These are phyloP conservation scores for Crithidia brevicula DNA, from an alignment of 208 protist species.

Conservation along the genomic window DNA sequence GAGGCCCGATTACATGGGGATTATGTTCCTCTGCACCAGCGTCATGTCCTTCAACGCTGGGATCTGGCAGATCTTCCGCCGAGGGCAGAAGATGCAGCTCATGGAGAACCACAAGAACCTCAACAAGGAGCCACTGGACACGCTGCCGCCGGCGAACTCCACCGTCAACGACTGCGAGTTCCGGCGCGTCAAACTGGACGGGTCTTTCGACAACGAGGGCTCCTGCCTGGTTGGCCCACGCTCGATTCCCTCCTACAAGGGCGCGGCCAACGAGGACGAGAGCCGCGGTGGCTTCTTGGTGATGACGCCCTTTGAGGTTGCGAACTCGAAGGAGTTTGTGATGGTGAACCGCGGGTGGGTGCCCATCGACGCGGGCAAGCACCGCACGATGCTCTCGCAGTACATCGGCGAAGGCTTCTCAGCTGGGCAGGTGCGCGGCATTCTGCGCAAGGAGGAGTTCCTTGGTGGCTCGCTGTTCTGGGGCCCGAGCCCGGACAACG, in stretches of 20 bases:
- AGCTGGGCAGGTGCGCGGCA: conserved; percentile 49
- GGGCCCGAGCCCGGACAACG: conserved; percentile 67
- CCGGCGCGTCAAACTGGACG: conserved; percentile 57
- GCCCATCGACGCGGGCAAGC: conserved; percentile 87
- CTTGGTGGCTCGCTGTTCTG: conserved; percentile 56
- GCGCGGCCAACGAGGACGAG: conserved; percentile 71
- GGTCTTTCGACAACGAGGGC: conserved; percentile 88
- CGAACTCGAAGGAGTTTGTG: conserved; percentile 62
- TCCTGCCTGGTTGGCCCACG: conserved; percentile 87
- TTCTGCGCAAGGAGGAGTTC: conserved; percentile 82
- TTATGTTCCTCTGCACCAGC: conserved; percentile 81
- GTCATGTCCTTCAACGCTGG: conserved; percentile 90
- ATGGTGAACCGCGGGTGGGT: conserved; percentile 92
- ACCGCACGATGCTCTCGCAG: conserved; percentile 80
- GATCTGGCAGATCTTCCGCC: conserved; percentile 86
- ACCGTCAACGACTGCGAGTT: conserved; percentile 73
- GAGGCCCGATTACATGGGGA: conserved; percentile 86
- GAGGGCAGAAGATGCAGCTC: conserved; percentile 74
- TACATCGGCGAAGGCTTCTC: conserved; percentile 87
- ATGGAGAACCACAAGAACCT: conserved; percentile 87
- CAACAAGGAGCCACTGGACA: conserved; percentile 50
- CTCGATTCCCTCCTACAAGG: conserved; percentile 80
- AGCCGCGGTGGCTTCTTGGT: conserved; percentile 86
- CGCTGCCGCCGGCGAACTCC: conserved; percentile 46
- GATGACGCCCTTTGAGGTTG: conserved; percentile 85